A percentile compares a stretch with the other conserved stretches of the same genome.
Conservation (phyloP, 192 early-diverging fungal species). For the Pilaira anomala region DNA sequence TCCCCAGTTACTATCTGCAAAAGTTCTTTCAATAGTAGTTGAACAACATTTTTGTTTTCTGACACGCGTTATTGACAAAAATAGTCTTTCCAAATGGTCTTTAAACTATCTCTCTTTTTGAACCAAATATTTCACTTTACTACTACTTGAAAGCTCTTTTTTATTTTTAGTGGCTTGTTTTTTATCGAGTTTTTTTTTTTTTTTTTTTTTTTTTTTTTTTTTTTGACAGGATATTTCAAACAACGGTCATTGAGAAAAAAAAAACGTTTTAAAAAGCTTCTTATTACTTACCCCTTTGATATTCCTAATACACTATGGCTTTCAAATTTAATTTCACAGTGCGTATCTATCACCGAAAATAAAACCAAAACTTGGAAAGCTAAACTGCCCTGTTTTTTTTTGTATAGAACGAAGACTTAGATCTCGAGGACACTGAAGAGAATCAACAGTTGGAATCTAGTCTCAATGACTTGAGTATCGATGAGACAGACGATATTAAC, state of each 20-base stretch:
- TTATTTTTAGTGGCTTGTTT: background rate
- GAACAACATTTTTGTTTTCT: too few relatives aligned
- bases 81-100: too few relatives aligned
- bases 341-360: background rate
- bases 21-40: too few relatives aligned
- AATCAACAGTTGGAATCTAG: slow-evolving; percentile 21
- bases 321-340: slow-evolving; percentile 38
- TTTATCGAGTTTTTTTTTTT: background rate
- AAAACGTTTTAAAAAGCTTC: background rate
- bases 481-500: slow-evolving; percentile 4
- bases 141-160: too few relatives aligned
- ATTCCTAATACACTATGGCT: too few relatives aligned
- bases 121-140: too few relatives aligned
- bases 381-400: background rate
- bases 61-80: too few relatives aligned
- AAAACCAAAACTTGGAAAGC: background rate
- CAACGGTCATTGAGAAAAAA: background rate
- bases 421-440: slow-evolving; percentile 31
- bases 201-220: background rate
- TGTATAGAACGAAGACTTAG: slow-evolving; percentile 31
- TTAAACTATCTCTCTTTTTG: too few relatives aligned
- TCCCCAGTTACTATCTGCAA: too few relatives aligned
- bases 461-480: slow-evolving; percentile 19
- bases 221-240: background rate
- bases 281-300: background rate